Percentiles rank a stretch among this genome's conserved stretches.
These are phyloP conservation scores for Corymbia calophylla DNA, from an alignment of 441 rosid species.

Conservation along the genomic window DNA sequence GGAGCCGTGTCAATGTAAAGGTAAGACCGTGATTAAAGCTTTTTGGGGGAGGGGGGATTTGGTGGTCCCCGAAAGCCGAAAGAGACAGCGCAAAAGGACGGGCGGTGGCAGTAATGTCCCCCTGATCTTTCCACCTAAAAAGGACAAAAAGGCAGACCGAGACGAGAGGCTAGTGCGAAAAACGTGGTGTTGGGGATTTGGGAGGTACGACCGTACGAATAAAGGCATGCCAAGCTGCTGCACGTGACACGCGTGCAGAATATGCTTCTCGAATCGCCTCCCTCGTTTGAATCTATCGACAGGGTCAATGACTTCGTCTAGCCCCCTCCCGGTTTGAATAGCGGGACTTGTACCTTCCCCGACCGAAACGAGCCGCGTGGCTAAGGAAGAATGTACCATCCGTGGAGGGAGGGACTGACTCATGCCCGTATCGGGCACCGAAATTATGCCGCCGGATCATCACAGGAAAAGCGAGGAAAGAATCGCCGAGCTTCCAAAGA, in stretches of 20 bases:
- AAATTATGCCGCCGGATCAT: fast-evolving
- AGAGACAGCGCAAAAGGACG: background rate
- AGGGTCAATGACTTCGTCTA: background rate
- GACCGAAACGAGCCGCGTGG: background rate
- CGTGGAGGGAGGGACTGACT: background rate
- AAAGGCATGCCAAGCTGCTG: background rate
- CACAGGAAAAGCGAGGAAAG: background rate
- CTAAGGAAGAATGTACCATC: fast-evolving
- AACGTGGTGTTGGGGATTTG: background rate
- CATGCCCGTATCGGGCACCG: background rate
- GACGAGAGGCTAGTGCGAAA: background rate
- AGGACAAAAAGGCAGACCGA: background rate
- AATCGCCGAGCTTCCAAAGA: background rate
- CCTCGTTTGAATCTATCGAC: background rate
- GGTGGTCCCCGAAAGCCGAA: background rate
- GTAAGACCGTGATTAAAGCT: background rate
- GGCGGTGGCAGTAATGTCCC: background rate
- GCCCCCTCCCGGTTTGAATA: background rate
- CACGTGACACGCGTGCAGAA: background rate
- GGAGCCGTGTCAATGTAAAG: background rate
- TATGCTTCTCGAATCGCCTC: background rate
- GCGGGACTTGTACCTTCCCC: background rate
- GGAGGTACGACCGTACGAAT: background rate
- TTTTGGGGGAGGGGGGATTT: background rate
- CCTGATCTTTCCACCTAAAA: background rate